A percentile compares a stretch with the other conserved stretches of the same genome.
Conservation (phyloP, 176 grass and related monocot genomes). For the Musa itinerans region DNA sequence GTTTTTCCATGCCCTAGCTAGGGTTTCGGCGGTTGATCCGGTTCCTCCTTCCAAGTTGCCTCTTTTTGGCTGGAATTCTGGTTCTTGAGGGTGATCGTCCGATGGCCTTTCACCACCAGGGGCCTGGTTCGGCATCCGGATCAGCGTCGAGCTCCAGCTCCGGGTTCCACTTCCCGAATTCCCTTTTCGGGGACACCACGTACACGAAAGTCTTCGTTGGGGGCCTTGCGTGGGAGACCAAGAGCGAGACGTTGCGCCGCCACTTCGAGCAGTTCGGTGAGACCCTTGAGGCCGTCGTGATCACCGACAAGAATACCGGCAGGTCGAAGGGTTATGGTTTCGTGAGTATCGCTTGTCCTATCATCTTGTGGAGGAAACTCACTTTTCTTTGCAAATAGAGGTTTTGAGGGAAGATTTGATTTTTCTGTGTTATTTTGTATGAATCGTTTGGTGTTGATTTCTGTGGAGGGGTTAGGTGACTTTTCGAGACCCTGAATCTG, state of each 20-base stretch:
- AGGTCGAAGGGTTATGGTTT: conserved; percentile 97
- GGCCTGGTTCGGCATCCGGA: conserved; percentile 72
- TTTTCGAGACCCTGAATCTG: conserved; percentile 75
- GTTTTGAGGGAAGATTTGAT: not conserved
- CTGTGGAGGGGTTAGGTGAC: conserved; percentile 46
- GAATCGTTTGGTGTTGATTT: conserved; percentile 4
- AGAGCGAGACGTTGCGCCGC: conserved; percentile 61
- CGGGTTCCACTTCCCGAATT: conserved; percentile 60
- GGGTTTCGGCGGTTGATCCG: not conserved
- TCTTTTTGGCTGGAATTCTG: not conserved
- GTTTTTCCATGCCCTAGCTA: conserved; percentile 1
- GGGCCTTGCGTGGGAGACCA: conserved; percentile 95
- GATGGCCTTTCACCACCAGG: conserved; percentile 38
- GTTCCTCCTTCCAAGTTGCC: too few relatives aligned
- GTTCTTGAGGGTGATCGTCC: not conserved
- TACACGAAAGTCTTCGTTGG: conserved; percentile 97
- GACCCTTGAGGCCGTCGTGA: conserved; percentile 93
- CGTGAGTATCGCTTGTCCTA: conserved; percentile 39
- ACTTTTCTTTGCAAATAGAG: not conserved
- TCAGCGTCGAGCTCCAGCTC: conserved; percentile 98
- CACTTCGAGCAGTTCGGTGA: conserved; percentile 82
- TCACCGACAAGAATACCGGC: conserved; percentile 78
- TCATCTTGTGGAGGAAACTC: not conserved
- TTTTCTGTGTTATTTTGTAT: not conserved
- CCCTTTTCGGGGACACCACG: conserved; percentile 82